Evolutionary conservation across 495 filamentous ascomycete species (phyloP), one percentile per base, ranked within the genome.

Genomic region (Talaromyces proteolyticus): DNA sequence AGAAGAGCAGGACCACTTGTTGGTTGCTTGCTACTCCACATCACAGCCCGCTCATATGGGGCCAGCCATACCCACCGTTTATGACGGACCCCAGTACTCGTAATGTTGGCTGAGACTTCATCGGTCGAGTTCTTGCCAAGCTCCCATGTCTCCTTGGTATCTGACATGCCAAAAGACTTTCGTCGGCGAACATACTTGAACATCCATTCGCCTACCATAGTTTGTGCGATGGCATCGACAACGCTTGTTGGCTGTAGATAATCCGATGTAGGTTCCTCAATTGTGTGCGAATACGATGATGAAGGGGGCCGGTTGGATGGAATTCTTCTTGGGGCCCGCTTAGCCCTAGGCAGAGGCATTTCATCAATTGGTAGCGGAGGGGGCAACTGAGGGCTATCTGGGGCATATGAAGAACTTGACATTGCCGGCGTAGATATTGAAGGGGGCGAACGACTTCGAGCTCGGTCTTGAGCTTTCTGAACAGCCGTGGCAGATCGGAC

Each of bases 151-250:
- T 82, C 83, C 24, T 79, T 76, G 25, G 74, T 70, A 48, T 97
- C 91, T 4, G 80, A 68, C 39, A 94, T 83, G 29, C 88, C 87
- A 66, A 98, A 97, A 2, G 93, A 93, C 66, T 88, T 96, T 54
- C 93, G 80, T 62, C 90, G 81, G 37, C 93, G 81, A 37, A 97
- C 87, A 61, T 97, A 97, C 61, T 98, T 98, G 79, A 86, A 97
- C 93, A 98, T 97, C 93, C 93, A 98, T 60, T 97, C 93, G 25
- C 93, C 93, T 41, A 97, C 89, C 93, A 97, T 98, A 4, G 93
- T 96, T 57, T 95, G 89, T 3, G 93, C 91, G 67, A 98, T 97
- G 12, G 93, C 89, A 70, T 97, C 92, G n/a, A 97, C 91, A 22
- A 97, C 93, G 50, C 81, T 87, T 0, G 86, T 86, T 22, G 85